phyloP scores from a whole-genome alignment of 2,329 filamentous ascomycete genomes.

The Parastagonospora nodorum region DNA sequence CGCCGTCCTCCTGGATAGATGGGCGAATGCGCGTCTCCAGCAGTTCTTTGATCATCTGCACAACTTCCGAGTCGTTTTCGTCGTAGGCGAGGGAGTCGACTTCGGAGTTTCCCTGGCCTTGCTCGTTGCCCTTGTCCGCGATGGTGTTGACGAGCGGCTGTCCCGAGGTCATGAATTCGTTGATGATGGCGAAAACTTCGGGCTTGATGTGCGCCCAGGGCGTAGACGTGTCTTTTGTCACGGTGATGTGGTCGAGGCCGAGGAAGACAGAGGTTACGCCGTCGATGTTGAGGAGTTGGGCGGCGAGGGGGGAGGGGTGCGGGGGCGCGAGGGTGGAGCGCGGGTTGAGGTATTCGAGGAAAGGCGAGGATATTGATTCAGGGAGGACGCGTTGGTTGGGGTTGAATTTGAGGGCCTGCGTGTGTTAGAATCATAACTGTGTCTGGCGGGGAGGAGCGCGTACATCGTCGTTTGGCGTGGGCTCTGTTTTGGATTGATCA shows the following conservation, averaged over 20 bases:
- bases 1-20: conserved; percentile 95
- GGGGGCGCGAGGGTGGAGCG: conserved; percentile 87
- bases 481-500: conserved; percentile 99
- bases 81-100: conserved; percentile 80
- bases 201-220: conserved; percentile 96
- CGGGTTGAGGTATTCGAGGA: conserved; percentile 89
- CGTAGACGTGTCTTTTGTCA: conserved; percentile 85
- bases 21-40: conserved; percentile 93
- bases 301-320: conserved; percentile 87
- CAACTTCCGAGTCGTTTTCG: conserved; percentile 90
- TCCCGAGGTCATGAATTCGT: conserved; percentile 84
- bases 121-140: conserved; percentile 61
- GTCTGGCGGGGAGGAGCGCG: conserved; percentile 12
- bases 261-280: conserved; percentile 96
- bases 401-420: conserved; percentile 82
- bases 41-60: conserved; percentile 98
- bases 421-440: conserved; percentile 9
- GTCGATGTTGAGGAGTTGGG: conserved; percentile 89
- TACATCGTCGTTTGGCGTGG: conserved; percentile 90
- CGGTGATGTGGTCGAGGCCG: conserved; percentile 93
- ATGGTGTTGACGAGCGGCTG: conserved; percentile 77
- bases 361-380: conserved; percentile 71
- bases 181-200: conserved; percentile 93
- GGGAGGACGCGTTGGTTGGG: conserved; percentile 89
- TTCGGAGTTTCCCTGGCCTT: conserved; percentile 56